phyloP scores from a whole-genome alignment of 352 stramenopile genomes.

The Globisporangium iwayamae region DNA sequence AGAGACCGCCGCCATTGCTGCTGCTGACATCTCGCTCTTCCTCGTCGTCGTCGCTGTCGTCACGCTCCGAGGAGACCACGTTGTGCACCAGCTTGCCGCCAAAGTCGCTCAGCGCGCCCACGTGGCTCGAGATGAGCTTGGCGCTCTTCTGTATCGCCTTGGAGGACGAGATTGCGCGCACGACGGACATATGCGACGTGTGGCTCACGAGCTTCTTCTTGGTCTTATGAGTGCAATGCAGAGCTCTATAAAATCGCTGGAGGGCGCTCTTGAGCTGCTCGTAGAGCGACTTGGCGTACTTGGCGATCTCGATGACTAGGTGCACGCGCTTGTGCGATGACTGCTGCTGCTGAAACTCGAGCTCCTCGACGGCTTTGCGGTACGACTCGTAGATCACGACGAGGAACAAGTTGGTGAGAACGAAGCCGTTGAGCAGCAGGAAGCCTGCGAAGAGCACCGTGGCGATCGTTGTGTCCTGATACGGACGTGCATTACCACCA shows the following conservation, averaged over 20 bases:
- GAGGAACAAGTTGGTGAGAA: constrained; percentile 45
- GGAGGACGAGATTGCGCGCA: constrained; percentile 23
- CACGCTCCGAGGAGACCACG: constrained; percentile 13
- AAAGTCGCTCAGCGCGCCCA: constrained; percentile 18
- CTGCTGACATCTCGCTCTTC: not conserved
- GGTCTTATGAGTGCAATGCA: not conserved
- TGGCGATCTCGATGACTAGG: constrained; percentile 20
- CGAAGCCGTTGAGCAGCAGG: constrained; percentile 36
- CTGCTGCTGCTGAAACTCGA: constrained; percentile 17
- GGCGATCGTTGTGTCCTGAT: constrained; percentile 20
- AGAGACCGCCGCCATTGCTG: not conserved
- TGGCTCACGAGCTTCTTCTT: constrained; percentile 3
- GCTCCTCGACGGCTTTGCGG: constrained; percentile 25
- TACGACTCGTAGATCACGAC: constrained; percentile 44
- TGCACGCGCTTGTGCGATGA: constrained; percentile 24
- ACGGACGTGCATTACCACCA: constrained; percentile 5
- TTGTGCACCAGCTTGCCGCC: constrained; percentile 22
- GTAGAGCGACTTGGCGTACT: constrained; percentile 15
- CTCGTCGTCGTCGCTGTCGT: constrained; percentile 6
- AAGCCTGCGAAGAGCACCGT: constrained; percentile 40
- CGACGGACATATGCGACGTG: constrained; percentile 18
- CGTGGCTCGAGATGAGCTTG: constrained; percentile 19
- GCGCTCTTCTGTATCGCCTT: constrained; percentile 16
- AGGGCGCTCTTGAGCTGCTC: not conserved
- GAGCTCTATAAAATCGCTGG: not conserved